Base-by-base conservation (phyloP, 78 protist genomes). In the Chrysochromulina parva region DNA sequence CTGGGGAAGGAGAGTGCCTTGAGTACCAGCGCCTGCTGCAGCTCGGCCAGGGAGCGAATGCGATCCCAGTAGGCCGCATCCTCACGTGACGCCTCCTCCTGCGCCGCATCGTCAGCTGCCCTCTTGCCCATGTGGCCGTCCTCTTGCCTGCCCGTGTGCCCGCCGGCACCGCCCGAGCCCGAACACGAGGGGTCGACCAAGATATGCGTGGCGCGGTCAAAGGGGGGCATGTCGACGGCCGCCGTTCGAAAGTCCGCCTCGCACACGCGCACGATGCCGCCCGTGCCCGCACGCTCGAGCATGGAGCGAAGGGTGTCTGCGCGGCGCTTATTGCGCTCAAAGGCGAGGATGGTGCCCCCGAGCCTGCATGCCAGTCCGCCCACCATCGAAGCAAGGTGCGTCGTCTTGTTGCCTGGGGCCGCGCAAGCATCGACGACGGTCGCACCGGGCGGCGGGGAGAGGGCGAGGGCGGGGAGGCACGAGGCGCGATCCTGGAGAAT, bases 401-500 rank as follows among this genome's bases (percentile, higher is more conserved):
- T 71, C 47, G 95, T 94, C 88, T 94, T 94, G 90, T 90, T 90
- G 54, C 95, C 96, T 16, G 96, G 96, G 1, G 96, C 96, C 11
- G 96, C 93, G 73, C 95, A 93, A 1, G 93, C 94, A 52, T 95
- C 96, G 28, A 93, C 38, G n/a, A 81, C 59, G 58, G 65, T 11
- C 5, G 52, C 16, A 54, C 88, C 60, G 9, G 74, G 57, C 17
- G 93, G 90, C 11, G 95, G 94, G 17, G 48, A n/a, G 28, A 95
- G 92, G 19, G 85, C 94, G 1, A 85, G 24, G 16, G 93, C 96
- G 1, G 96, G 95, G 48, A 95, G 19, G 86, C 96, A 95, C 19
- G 94, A 88, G 11, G 95, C 90, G 62, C 88, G 93, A 65, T 93
- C 93, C 86, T 93, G 93, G 76, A 88, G 90, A 47, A 94, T 58